These are phyloP conservation scores for Aspergillus tubingensis DNA, from an alignment of 2,329 filamentous ascomycete genomes.

Conservation along the genomic window DNA sequence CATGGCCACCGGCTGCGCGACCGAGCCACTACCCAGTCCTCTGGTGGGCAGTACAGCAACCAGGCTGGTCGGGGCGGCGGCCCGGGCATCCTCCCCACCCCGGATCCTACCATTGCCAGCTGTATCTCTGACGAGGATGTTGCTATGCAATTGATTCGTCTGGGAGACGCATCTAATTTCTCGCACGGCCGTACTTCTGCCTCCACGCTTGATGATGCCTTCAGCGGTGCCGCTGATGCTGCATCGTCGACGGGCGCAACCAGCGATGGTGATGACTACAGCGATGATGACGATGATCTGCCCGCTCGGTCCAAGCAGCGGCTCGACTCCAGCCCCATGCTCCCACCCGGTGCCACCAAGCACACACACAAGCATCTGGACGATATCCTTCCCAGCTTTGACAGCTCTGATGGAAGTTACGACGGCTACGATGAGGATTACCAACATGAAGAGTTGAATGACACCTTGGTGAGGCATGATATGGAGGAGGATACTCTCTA, in stretches of 20 bases:
- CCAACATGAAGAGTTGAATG: constrained; percentile 56
- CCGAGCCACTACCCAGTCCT: constrained; percentile 58
- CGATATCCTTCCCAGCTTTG: constrained; percentile 58
- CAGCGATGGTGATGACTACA: constrained; percentile 68
- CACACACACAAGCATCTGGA: constrained; percentile 53
- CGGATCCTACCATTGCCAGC: constrained; percentile 94
- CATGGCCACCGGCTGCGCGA: constrained; percentile 67
- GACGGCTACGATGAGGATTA: constrained; percentile 60
- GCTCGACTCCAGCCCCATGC: constrained; percentile 44
- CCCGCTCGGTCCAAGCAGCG: constrained; percentile 47
- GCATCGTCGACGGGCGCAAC: constrained; percentile 84
- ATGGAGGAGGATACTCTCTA: constrained; percentile 49
- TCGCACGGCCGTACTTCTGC: constrained; percentile 91
- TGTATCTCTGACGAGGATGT: constrained; percentile 98
- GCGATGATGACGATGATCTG: constrained; percentile 64
- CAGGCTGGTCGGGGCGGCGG: constrained; percentile 41
- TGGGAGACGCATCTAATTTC: constrained; percentile 91
- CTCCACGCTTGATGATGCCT: constrained; percentile 88
- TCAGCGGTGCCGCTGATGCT: constrained; percentile 84
- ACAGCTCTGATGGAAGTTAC: constrained; percentile 62
- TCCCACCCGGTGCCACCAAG: constrained; percentile 48
- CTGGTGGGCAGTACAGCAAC: constrained; percentile 42
- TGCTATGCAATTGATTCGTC: constrained; percentile 91
- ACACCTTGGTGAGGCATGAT: constrained; percentile 57
- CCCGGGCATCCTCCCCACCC: constrained; percentile 77